A percentile compares a stretch with the other conserved stretches of the same genome.
Conservation (phyloP, 2,329 filamentous ascomycete genomes). For the Aspergillus quadrilineatus region DNA sequence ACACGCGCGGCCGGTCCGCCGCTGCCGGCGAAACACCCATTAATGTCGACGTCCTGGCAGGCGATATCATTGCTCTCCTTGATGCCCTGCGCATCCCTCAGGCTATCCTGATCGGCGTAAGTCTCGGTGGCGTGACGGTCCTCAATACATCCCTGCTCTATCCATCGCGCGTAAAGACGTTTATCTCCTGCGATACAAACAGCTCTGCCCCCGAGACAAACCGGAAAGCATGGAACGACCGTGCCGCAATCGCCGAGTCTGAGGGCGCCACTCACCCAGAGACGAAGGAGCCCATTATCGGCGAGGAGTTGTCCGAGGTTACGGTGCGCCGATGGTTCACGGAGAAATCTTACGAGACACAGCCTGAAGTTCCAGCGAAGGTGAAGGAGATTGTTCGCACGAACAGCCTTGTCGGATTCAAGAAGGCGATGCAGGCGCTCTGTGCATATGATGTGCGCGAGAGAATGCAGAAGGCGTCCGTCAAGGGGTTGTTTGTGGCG, state of each 20-base stretch:
- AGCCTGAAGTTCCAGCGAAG: slow-evolving; percentile 51
- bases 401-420: slow-evolving; percentile 72
- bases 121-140: slow-evolving; percentile 75
- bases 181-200: slow-evolving; percentile 79
- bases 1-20: slow-evolving; percentile 66
- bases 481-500: slow-evolving; percentile 64
- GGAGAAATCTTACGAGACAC: slow-evolving; percentile 56
- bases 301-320: slow-evolving; percentile 61
- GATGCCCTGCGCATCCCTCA: slow-evolving; percentile 66
- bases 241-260: slow-evolving; percentile 66
- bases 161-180: slow-evolving; percentile 58
- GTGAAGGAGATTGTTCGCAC: slow-evolving; percentile 68
- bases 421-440: slow-evolving; percentile 70
- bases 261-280: slow-evolving; percentile 39
- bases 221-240: slow-evolving; percentile 75
- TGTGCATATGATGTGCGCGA: slow-evolving; percentile 55
- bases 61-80: slow-evolving; percentile 66
- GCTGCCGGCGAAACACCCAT: slow-evolving; percentile 45
- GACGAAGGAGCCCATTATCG: slow-evolving; percentile 58
- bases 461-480: slow-evolving; percentile 36
- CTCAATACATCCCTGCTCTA: slow-evolving; percentile 70
- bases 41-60: slow-evolving; percentile 64
- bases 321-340: slow-evolving; percentile 79
- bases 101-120: slow-evolving; percentile 72
- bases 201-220: slow-evolving; percentile 69